A percentile compares a stretch with the other conserved stretches of the same genome.
phyloP scores from a whole-genome alignment of 257 asterid species.

The Salvia hispanica region DNA sequence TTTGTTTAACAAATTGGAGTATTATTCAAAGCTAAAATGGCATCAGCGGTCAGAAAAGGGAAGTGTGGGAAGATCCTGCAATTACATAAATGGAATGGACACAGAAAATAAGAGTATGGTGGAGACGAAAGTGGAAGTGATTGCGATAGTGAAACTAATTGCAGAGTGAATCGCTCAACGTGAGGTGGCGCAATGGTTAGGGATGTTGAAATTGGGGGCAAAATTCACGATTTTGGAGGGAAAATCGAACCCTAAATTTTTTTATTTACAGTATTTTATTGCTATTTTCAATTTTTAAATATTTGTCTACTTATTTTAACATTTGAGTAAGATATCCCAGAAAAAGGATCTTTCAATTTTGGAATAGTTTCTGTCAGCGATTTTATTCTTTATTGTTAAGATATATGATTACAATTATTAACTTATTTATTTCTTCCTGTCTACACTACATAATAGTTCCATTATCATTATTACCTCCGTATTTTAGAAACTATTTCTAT shows the following conservation, averaged over 20 bases:
- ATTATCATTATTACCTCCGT: no score
- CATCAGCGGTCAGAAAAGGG: neutral
- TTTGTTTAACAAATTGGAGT: neutral
- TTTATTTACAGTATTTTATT: neutral
- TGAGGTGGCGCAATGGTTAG: conserved; percentile 19
- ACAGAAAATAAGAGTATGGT: neutral
- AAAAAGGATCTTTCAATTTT: no score
- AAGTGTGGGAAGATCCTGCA: neutral
- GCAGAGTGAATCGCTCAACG: neutral
- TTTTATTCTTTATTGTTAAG: no score
- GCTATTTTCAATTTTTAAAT: no score
- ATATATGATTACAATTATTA: no score
- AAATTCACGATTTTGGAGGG: conserved; percentile 55
- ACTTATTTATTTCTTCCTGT: no score
- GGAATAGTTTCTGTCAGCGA: no score
- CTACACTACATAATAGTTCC: no score
- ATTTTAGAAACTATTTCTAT: no score
- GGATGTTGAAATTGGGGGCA: conserved; percentile 37
- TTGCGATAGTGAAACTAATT: conserved; percentile 13
- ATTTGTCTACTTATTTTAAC: no score
- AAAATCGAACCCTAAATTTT: conserved; percentile 34
- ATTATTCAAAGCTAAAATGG: neutral
- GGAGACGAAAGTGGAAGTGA: conserved; percentile 1
- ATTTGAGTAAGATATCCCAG: no score
- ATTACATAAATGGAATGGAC: neutral